phyloP scores from a whole-genome alignment of 176 grass and related monocot genomes.

The Poa annua region DNA sequence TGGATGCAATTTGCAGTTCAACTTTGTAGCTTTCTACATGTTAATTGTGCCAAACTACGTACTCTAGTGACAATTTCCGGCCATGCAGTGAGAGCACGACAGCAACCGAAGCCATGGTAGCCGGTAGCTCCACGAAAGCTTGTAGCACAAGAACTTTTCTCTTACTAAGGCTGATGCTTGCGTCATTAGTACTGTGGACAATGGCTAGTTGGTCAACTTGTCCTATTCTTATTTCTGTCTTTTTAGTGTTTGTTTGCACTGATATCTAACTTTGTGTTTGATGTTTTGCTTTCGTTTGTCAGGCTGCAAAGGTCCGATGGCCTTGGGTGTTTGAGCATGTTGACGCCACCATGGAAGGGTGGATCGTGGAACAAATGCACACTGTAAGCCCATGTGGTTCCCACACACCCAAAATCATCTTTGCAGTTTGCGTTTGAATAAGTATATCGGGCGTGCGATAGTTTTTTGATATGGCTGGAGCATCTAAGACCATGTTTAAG shows the following conservation, averaged over 20 bases:
- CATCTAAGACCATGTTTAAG: neutral
- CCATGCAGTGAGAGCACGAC: neutral
- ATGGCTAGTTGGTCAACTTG: neutral
- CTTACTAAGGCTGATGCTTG: neutral
- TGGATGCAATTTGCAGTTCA: neutral
- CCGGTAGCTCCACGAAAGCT: neutral
- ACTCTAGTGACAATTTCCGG: neutral
- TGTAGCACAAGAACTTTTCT: neutral
- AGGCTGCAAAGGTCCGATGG: constrained; percentile 94
- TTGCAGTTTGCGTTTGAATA: neutral
- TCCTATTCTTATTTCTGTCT: neutral
- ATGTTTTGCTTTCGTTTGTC: constrained; percentile 3
- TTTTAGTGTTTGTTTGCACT: neutral
- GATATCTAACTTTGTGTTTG: neutral
- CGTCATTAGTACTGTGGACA: neutral
- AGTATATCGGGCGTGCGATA: neutral
- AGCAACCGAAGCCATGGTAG: neutral
- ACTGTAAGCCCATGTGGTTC: constrained; percentile 48
- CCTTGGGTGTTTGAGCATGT: constrained; percentile 68
- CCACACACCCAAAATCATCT: neutral
- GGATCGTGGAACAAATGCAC: constrained; percentile 93
- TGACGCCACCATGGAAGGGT: constrained; percentile 60
- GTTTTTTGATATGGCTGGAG: neutral
- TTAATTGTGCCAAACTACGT: neutral
- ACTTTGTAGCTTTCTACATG: neutral